Conservation (phyloP, 73 alveolate genomes). For the Tetrahymena thermophila region DNA sequence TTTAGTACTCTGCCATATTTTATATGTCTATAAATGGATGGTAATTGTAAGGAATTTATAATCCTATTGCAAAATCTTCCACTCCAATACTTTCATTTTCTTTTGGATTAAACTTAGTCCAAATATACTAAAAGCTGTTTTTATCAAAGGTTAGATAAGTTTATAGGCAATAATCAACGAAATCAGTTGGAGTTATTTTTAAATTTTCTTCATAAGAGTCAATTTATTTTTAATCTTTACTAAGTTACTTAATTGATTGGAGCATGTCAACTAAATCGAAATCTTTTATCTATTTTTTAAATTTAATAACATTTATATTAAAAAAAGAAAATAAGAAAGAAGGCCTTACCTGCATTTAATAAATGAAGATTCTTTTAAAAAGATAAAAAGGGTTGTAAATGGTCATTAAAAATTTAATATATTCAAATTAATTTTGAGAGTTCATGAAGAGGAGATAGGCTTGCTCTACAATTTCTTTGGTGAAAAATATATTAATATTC, state of each 20-base stretch:
- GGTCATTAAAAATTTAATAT: not conserved
- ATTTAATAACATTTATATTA: not conserved
- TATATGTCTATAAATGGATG: not conserved
- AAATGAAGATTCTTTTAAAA: not conserved
- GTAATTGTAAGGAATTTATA: not conserved
- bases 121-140: not conserved
- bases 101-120: not conserved
- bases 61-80: not conserved
- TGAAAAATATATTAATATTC: not conserved
- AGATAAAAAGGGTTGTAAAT: not conserved
- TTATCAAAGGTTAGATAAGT: not conserved
- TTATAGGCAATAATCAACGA: not conserved
- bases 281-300: not conserved
- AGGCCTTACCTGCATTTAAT: not conserved
- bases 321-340: not conserved
- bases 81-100: not conserved
- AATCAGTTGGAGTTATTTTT: not conserved
- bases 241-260: not conserved
- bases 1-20: not conserved
- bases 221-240: not conserved
- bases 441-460: not conserved
- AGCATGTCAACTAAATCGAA: not conserved
- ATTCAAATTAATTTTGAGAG: not conserved
- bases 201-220: not conserved
- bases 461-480: not conserved